Evolutionary conservation across 768 basidiomycete genomes (phyloP).

Genomic region (Termitomyces sp.): DNA sequence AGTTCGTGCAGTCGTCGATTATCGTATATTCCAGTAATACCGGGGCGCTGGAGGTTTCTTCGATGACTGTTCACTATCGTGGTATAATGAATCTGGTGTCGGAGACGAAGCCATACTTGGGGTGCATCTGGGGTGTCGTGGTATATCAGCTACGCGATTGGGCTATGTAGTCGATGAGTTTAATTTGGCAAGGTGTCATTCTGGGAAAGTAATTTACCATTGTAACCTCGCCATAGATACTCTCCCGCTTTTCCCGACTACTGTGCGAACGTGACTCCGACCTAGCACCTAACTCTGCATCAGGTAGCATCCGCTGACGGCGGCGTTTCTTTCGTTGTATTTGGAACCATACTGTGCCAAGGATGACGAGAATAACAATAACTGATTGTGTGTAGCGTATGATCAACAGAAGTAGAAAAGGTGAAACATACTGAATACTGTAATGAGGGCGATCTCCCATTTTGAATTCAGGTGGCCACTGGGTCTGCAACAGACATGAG

Average conservation of each 20-base stretch:
- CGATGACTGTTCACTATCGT: constrained; percentile 21
- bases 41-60: constrained; percentile 24
- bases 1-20: neutral
- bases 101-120: constrained; percentile 12
- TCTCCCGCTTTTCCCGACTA: constrained; percentile 8
- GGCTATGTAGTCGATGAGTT: constrained; percentile 1
- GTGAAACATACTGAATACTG: constrained; percentile 29
- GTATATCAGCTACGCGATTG: constrained; percentile 11
- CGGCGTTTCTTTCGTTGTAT: constrained; percentile 23
- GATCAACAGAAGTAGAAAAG: neutral
- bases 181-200: neutral
- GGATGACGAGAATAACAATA: constrained; percentile 23
- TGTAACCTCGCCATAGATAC: neutral
- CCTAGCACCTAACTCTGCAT: constrained; percentile 5
- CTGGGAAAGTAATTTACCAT: constrained; percentile 4
- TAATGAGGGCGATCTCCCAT: constrained; percentile 36
- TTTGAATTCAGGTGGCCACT: constrained; percentile 30
- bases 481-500: constrained; percentile 20
- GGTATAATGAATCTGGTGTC: constrained; percentile 20
- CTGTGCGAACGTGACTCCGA: neutral
- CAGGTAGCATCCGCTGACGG: neutral
- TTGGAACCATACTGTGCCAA: constrained; percentile 25
- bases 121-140: constrained; percentile 11
- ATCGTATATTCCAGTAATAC: constrained; percentile 30
- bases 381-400: constrained; percentile 13